Evolutionary conservation across 2,329 filamentous ascomycete genomes (phyloP), one percentile per base, ranked within the genome.

Genomic region (Paraphoma sp.): DNA sequence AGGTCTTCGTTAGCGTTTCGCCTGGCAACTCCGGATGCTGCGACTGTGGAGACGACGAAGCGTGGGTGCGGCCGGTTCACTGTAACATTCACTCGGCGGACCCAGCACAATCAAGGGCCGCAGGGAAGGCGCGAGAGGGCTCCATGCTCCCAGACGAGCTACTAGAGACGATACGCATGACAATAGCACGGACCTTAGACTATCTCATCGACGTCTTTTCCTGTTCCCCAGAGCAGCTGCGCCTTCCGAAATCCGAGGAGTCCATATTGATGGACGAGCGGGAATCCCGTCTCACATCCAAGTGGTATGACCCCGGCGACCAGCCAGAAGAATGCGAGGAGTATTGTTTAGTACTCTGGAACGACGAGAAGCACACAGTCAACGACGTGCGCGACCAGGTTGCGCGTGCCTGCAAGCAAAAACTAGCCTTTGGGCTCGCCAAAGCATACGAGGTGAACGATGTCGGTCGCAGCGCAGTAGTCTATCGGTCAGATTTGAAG

Each of bases 151-250:
- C 95, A 0, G 83, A 87, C 31, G 92, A 96, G 42, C 83, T 98
- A 50, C 80, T 90, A 31, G 82, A 88, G 55, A 90, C 87, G 68
- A 92, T 98, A 59, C 86, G 89, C 53, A 92, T 91, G 84, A 98
- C 95, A 0, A 89, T 99, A 61, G 87, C 91, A 1, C 86, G 92
- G 56, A 89, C 88, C 10, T 85, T 98, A 60, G 95, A 99, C 79
- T 99, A 97, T 74, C 89, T 99, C 61, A 97, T 94, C 79, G 95
- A 99, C 80, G 93, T 99, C 59, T 93, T 98, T 62, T 98, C 95
- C 2, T 99, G 96, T 78, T 96, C 94, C 1, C 96, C 96, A 0
- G 96, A 99, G 78, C 94, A 99, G 78, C 83, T 99, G 47, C 88
- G 95, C 41, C 83, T 96, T 57, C 83, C 89, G 8, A 99, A 98